Percentiles rank a stretch among this genome's conserved stretches.
Evolutionary conservation across 208 protist genomes (phyloP).

Genomic region (Acanthamoeba quina): DNA sequence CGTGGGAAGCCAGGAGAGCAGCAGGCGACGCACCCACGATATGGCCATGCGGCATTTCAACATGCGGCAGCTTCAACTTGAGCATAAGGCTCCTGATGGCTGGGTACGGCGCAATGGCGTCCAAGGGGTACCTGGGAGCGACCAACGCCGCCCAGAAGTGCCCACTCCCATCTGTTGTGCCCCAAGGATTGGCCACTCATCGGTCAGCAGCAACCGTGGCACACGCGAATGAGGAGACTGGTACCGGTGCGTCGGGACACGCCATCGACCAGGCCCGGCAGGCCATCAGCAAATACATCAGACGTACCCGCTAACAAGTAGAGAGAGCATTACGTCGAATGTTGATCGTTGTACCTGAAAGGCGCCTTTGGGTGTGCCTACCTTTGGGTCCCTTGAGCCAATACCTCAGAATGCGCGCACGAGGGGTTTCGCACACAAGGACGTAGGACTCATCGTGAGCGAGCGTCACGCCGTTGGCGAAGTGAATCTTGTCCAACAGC

Average conservation of each 20-base stretch:
- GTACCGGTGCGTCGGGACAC: conserved; percentile 20
- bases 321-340: too few species aligned
- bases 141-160: conserved; percentile 43
- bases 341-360: not conserved
- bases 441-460: conserved; percentile 9
- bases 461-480: conserved; percentile 43
- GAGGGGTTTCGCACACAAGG: not conserved
- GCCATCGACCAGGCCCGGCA: conserved; percentile 48
- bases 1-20: not conserved
- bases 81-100: not conserved
- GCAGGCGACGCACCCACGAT: conserved; percentile 3
- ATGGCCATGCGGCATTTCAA: not conserved
- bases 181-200: too few species aligned
- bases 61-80: not conserved
- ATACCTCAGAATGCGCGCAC: not conserved
- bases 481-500: conserved; percentile 22
- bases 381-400: conserved; percentile 52
- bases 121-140: not conserved
- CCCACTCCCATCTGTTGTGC: not conserved
- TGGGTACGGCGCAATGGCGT: not conserved
- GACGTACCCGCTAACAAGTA: conserved; percentile 4
- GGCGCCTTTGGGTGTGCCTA: not conserved
- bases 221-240: too few species aligned
- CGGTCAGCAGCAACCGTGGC: too few species aligned
- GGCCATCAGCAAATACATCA: conserved; percentile 35